phyloP scores from a whole-genome alignment of 2,329 filamentous ascomycete species.

The Aspergillus glaucus region DNA sequence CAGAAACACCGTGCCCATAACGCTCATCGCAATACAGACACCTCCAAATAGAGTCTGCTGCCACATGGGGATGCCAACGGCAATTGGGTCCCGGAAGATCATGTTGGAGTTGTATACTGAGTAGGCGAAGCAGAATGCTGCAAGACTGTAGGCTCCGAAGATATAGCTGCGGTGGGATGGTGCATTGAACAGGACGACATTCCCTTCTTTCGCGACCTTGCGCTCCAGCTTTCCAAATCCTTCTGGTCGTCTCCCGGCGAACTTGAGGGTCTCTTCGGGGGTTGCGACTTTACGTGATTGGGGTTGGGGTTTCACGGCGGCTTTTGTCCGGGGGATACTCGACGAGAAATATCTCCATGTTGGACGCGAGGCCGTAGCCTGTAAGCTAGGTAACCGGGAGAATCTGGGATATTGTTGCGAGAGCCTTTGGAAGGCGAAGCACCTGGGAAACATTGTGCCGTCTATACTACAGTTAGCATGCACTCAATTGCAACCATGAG shows the following conservation, averaged over 20 bases:
- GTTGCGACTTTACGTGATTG: slow-evolving; percentile 6
- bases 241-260: slow-evolving; percentile 27
- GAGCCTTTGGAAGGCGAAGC: slow-evolving; percentile 22
- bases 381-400: slow-evolving; percentile 7
- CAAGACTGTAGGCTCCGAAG: slow-evolving; percentile 53
- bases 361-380: slow-evolving; percentile 8
- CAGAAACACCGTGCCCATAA: slow-evolving; percentile 56
- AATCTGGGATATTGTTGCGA: slow-evolving; percentile 18
- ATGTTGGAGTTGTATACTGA: slow-evolving; percentile 47
- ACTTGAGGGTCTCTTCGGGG: slow-evolving; percentile 17
- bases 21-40: slow-evolving; percentile 55
- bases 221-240: slow-evolving; percentile 45
- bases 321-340: slow-evolving; percentile 19
- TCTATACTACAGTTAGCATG: slow-evolving; percentile 1
- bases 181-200: slow-evolving; percentile 58
- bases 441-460: slow-evolving; percentile 23
- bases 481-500: neutral
- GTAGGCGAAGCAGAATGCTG: slow-evolving; percentile 49
- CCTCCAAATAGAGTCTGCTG: slow-evolving; percentile 53
- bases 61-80: slow-evolving; percentile 48
- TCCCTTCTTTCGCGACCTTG: slow-evolving; percentile 50
- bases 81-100: slow-evolving; percentile 45
- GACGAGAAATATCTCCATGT: slow-evolving; percentile 27
- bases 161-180: slow-evolving; percentile 60
- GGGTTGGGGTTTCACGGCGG: slow-evolving; percentile 9